Conservation (phyloP, 768 basidiomycete species). For the Podaxis sp. region DNA sequence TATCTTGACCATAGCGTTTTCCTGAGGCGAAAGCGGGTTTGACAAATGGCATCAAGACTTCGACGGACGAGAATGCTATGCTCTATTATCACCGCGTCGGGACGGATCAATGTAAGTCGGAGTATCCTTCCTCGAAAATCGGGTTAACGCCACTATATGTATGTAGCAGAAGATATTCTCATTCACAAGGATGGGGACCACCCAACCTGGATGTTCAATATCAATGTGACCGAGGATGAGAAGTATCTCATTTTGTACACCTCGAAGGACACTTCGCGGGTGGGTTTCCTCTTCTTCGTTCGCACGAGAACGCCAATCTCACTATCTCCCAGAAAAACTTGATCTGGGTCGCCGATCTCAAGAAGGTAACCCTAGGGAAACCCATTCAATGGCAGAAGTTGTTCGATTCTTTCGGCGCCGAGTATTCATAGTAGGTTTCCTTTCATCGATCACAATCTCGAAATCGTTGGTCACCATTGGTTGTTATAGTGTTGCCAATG, state of each 20-base stretch:
- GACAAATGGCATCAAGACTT: constrained; percentile 52
- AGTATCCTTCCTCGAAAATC: constrained; percentile 3
- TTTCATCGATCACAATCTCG: constrained; percentile 5
- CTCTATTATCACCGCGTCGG: constrained; percentile 75
- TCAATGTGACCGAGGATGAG: constrained; percentile 60
- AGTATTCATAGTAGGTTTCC: constrained; percentile 57
- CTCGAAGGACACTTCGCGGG: constrained; percentile 61
- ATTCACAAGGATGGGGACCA: constrained; percentile 62
- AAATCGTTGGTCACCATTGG: constrained; percentile 7
- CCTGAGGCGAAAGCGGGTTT: constrained; percentile 46
- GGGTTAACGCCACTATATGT: constrained; percentile 21
- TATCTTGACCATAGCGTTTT: constrained; percentile 42
- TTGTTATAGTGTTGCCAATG: constrained; percentile 54
- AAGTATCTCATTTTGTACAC: constrained; percentile 59
- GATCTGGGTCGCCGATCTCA: constrained; percentile 70
- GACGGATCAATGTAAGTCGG: constrained; percentile 59
- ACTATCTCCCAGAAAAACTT: constrained; percentile 55
- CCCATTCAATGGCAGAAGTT: constrained; percentile 75
- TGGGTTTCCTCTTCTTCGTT: constrained; percentile 27
- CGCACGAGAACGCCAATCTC: constrained; percentile 6
- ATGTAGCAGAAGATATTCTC: constrained; percentile 59
- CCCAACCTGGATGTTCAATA: constrained; percentile 63
- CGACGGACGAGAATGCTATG: constrained; percentile 65
- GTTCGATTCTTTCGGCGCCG: constrained; percentile 63
- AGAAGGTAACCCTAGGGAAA: constrained; percentile 54